Evolutionary conservation across 2,329 filamentous ascomycete species (phyloP), one percentile per base, ranked within the genome.

Genomic region (Pestalotiopsis fici): DNA sequence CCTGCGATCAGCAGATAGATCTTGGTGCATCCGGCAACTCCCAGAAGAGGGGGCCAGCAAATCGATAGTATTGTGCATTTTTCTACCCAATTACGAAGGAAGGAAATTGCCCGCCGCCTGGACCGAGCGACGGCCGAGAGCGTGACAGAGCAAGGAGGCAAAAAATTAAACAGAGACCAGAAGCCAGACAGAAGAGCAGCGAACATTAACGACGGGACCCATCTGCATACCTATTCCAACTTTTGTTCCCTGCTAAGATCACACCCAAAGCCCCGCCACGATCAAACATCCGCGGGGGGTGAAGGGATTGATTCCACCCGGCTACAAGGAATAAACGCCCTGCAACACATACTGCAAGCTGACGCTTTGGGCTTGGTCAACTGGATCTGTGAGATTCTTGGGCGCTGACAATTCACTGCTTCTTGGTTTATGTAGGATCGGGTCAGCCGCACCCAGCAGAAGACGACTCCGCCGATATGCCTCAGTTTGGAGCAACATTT

Each of bases 401-500:
- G 15, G 54, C 50, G 65, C 61, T 68, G 60, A 66, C 67, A 25
- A 57, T 65, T 64, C 62, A 59, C 50, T 64, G 35, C 66, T 69
- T 69, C 70, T 70, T 72, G 70, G 65, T 73, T 72, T 72, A 75
- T 76, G 74, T 75, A 78, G 76, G 69, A 64, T 67, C 71, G 68
- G 68, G 65, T 71, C 73, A 72, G 71, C 74, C 75, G 72, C 73
- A 74, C 37, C 31, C 37, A 69, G 70, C 37, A 69, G 70, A 71
- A 71, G 75, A 74, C 72, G 74, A 75, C 75, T 77, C 76, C 69
- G 71, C 74, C 80, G 78, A 82, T 71, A 83, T 83, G 81, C 76
- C 82, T 74, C 77, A 80, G 68, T 77, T 88, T 70, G 84, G 85
- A 74, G 87, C 87, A 69, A 89, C 87, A 59, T 89, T 88, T 75